phyloP scores from a whole-genome alignment of 306 rosid species.

The Argentina anserina region DNA sequence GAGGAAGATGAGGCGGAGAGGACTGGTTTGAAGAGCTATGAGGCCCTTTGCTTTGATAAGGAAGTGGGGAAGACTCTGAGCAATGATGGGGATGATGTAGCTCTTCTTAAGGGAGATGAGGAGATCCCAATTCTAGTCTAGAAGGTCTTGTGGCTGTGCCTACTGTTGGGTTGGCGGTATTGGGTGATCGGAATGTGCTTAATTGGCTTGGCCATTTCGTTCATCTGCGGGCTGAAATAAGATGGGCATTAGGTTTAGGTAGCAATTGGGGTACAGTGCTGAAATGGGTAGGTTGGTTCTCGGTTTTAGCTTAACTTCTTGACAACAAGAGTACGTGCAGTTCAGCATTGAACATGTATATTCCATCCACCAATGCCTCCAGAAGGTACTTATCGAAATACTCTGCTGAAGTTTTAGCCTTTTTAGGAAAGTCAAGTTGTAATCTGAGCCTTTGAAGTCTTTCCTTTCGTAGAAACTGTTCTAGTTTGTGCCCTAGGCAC shows the following conservation, averaged over 20 bases:
- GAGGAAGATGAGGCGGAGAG: conserved; percentile 20
- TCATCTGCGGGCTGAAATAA: conserved; percentile 22
- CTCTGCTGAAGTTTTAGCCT: conserved; percentile 41
- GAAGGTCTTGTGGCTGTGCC: neutral
- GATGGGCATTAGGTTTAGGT: conserved; percentile 40
- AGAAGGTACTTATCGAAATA: conserved; percentile 43
- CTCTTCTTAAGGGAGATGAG: conserved; percentile 29
- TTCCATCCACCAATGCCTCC: conserved; percentile 56
- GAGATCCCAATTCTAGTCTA: conserved; percentile 38
- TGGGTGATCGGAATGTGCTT: conserved; percentile 25
- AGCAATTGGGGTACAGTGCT: conserved; percentile 52
- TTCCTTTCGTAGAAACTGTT: conserved; percentile 29
- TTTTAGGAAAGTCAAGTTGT: conserved; percentile 46
- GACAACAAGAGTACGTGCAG: conserved; percentile 32
- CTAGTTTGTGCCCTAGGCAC: conserved; percentile 28
- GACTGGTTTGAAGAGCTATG: conserved; percentile 30
- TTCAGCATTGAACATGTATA: conserved; percentile 49
- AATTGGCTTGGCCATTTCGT: conserved; percentile 27
- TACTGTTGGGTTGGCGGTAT: conserved; percentile 9
- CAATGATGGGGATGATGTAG: conserved; percentile 39
- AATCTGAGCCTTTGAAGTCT: conserved; percentile 48
- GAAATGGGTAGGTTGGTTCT: conserved; percentile 49
- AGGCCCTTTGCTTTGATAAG: conserved; percentile 27
- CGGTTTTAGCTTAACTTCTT: conserved; percentile 48
- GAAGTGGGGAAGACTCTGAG: conserved; percentile 32